Evolutionary conservation across 2,329 filamentous ascomycete genomes (phyloP), one percentile per base, ranked within the genome.

Genomic region (Neonectria hederae): DNA sequence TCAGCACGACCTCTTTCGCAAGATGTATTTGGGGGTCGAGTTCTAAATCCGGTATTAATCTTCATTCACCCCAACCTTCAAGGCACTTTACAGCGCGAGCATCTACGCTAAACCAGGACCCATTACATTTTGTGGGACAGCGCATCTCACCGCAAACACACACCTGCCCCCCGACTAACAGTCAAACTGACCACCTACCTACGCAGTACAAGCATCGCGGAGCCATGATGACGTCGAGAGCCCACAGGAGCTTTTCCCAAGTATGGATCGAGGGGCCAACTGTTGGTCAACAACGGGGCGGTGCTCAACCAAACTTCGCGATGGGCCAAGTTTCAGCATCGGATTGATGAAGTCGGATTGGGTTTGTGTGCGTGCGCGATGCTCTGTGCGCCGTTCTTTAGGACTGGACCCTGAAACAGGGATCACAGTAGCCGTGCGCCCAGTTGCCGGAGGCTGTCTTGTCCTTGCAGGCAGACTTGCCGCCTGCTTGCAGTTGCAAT

Each of bases 321-420:
- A 56, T 48, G 45, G 40, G 17, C 19, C 38, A 26, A 28, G 22
- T n/a, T 43, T 2, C 35, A 56, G 21, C 59, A 45, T 52, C 45
- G 22, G 32, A 30, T 63, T 63, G 42, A 58, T 58, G 48, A 57
- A 35, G 26, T 43, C 28, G 28, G 9, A 52, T 46, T 48, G 28
- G 40, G 21, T 54, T 56, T 62, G 59, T 57, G 59, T 38, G 54
- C 52, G 32, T 49, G 49, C 51, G 48, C 57, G 21, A 28, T 30
- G 21, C 38, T 57, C 54, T 62, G 59, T 62, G 54, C 54, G 54
- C 46, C 40, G 40, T 22, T 51, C n/a, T 45, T 53, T 60, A 62
- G 59, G 56, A 49, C 62, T 70, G 62, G 69, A 70, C 71, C 70
- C 71, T 72, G 69, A 70, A 43, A 51, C 69, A 70, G 56, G 63